Evolutionary conservation across 2,329 filamentous ascomycete species (phyloP).

Genomic region (Berkeleyomyces basicola): DNA sequence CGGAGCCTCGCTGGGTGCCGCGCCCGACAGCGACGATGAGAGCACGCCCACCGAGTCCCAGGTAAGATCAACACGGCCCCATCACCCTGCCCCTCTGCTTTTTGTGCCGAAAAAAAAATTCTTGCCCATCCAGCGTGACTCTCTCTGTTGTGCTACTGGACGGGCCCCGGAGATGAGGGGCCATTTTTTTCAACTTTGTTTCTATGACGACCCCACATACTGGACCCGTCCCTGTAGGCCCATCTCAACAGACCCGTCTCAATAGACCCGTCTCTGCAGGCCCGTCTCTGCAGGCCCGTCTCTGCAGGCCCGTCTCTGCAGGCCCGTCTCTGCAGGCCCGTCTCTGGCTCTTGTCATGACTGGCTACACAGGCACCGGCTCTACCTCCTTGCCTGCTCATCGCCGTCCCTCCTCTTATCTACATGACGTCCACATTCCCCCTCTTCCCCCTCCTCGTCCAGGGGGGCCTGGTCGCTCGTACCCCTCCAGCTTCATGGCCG

Average conservation of each 20-base stretch:
- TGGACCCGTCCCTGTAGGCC: background rate
- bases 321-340: background rate
- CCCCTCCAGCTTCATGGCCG: slow-evolving; percentile 5
- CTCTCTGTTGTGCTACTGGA: background rate
- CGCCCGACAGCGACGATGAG: slow-evolving; percentile 95
- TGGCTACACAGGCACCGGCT: background rate
- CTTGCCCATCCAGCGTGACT: background rate
- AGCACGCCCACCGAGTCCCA: slow-evolving; percentile 87
- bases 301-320: background rate
- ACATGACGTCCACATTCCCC: background rate
- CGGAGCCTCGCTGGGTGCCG: slow-evolving; percentile 69
- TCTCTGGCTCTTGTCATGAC: too few relatives aligned
- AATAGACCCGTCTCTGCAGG: background rate
- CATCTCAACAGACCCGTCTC: too few relatives aligned
- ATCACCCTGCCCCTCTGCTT: slow-evolving; percentile 11
- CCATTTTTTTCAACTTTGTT: slow-evolving; percentile 11
- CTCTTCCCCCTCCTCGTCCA: background rate
- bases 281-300: background rate
- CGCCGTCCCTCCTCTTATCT: background rate
- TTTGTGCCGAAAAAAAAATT: background rate
- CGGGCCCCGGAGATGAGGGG: slow-evolving; percentile 4
- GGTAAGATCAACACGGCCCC: slow-evolving; percentile 38
- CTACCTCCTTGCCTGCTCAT: background rate
- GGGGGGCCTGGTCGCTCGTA: slow-evolving; percentile 7
- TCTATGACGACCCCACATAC: slow-evolving; percentile 13